A percentile compares a stretch with the other conserved stretches of the same genome.
Evolutionary conservation across 768 basidiomycete genomes (phyloP).

Genomic region (Gloeophyllum trabeum): DNA sequence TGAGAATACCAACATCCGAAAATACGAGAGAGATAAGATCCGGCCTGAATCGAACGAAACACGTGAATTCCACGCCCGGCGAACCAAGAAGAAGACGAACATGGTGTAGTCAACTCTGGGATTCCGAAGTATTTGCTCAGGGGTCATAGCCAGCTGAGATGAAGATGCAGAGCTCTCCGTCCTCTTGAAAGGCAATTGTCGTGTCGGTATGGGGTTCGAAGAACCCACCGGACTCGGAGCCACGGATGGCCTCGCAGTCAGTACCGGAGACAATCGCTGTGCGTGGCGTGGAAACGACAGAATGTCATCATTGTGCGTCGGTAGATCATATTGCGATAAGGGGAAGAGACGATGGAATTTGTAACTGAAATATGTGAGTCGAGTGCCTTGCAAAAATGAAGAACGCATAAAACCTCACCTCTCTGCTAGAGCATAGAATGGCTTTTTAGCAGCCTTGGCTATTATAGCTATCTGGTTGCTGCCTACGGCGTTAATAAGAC

Average conservation of each 20-base stretch:
- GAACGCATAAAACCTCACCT: constrained; percentile 33
- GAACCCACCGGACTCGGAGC: neutral
- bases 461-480: constrained; percentile 96
- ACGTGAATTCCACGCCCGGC: neutral
- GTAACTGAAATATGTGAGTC: constrained; percentile 43
- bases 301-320: constrained; percentile 66
- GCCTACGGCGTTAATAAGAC: constrained; percentile 85
- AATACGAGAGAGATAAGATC: constrained; percentile 92
- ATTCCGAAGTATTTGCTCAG: constrained; percentile 72
- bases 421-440: constrained; percentile 92
- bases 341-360: constrained; percentile 97
- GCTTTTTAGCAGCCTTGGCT: constrained; percentile 88
- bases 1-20: constrained; percentile 87
- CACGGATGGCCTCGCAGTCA: neutral
- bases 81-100: constrained; percentile 22
- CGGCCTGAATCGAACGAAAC: constrained; percentile 36
- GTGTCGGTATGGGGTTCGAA: constrained; percentile 4
- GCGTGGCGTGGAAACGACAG: constrained; percentile 50
- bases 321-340: constrained; percentile 81
- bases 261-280: constrained; percentile 5
- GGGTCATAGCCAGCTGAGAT: constrained; percentile 46
- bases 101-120: constrained; percentile 94
- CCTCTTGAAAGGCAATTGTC: neutral
- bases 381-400: neutral
- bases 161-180: constrained; percentile 2